Percentiles rank a stretch among this genome's conserved stretches.
These are phyloP conservation scores for Saccharomycopsis javanensis DNA, from an alignment of 805 yeast species.

Conservation along the genomic window DNA sequence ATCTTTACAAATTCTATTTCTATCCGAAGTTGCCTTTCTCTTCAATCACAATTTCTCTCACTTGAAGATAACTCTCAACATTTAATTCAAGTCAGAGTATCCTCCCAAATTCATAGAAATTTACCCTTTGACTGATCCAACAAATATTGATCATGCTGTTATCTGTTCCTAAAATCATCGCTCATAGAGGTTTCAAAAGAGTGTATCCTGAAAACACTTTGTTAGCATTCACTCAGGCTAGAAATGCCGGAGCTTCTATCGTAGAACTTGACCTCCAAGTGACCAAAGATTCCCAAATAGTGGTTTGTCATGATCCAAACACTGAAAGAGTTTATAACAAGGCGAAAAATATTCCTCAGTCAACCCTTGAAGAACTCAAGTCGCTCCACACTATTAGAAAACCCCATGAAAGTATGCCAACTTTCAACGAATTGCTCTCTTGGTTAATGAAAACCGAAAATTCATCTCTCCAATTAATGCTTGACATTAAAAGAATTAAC, in stretches of 20 bases:
- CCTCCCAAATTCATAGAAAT: too few relatives aligned
- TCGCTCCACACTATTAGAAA: slow-evolving; percentile 24
- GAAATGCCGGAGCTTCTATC: slow-evolving; percentile 26
- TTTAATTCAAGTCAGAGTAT: too few relatives aligned
- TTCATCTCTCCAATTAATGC: slow-evolving; percentile 47
- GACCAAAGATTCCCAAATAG: slow-evolving; percentile 26
- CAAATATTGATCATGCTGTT: too few relatives aligned
- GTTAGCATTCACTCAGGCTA: slow-evolving; percentile 28
- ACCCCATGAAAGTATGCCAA: slow-evolving; percentile 29
- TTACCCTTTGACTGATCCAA: too few relatives aligned
- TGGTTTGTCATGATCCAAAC: slow-evolving; percentile 29
- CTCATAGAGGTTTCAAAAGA: slow-evolving; percentile 15
- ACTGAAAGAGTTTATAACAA: slow-evolving; percentile 28
- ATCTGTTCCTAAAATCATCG: slow-evolving; percentile 12
- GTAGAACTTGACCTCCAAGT: slow-evolving; percentile 32
- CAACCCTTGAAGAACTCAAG: slow-evolving; percentile 24
- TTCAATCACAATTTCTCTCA: too few relatives aligned
- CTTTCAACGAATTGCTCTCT: slow-evolving; percentile 24
- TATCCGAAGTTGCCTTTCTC: too few relatives aligned
- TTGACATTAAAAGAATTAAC: slow-evolving; percentile 46
- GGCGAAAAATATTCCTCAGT: slow-evolving; percentile 23
- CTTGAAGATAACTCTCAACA: too few relatives aligned
- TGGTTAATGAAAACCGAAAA: slow-evolving; percentile 47
- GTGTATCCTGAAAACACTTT: slow-evolving; percentile 31
- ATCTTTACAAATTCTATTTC: too few relatives aligned